Base-by-base conservation (phyloP, 208 protist species). In the Leishmania tropica region DNA sequence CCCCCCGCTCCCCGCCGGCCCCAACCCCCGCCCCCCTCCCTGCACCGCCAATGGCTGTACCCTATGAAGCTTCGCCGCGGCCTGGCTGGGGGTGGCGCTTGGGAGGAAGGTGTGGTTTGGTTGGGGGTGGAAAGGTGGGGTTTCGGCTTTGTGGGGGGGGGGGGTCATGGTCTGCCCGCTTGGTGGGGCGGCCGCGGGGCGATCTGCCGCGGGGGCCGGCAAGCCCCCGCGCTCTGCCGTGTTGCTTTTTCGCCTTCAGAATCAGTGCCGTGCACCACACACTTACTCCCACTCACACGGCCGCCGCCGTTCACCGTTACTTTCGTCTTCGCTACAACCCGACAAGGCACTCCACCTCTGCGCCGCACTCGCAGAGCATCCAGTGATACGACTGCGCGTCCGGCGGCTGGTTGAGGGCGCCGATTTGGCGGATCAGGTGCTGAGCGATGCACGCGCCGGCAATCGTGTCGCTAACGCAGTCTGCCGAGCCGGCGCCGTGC, bases 371-470 rank as follows among this genome's bases (percentile, higher is more conserved):
- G 65, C 84, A 80, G 11, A 78, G 37, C 54, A 86, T 71, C 81
- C 83, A 84, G 45, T 81, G 84, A 60, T 80, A 65, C 31, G 79
- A 60, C 82, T 78, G 78, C 48, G 67, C 48, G 48, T 68, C 81
- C 42, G 58, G 35, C 42, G 56, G 68, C 45, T 84, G 58, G 28
- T 19, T 11, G 45, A 79, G 35, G 5, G 78, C 75, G 53, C 81
- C 81, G 28, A 80, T 78, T 51, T 85, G 81, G 13, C 75, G 85
- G 10, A 91, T 87, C 62, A 93, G 51, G 58, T 90, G 81, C 83
- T 91, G 88, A 62, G 90, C 87, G 28, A 90, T 64, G 45, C 80
- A 83, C 74, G 90, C 88, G 53, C 90, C 90, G 28, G 87, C 87
- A 2, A 91, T 62, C 21, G 90, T 91, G 71, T 79, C 82, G 11